Evolutionary conservation across 805 yeast species (phyloP).

Genomic region (Pichia occidentalis): DNA sequence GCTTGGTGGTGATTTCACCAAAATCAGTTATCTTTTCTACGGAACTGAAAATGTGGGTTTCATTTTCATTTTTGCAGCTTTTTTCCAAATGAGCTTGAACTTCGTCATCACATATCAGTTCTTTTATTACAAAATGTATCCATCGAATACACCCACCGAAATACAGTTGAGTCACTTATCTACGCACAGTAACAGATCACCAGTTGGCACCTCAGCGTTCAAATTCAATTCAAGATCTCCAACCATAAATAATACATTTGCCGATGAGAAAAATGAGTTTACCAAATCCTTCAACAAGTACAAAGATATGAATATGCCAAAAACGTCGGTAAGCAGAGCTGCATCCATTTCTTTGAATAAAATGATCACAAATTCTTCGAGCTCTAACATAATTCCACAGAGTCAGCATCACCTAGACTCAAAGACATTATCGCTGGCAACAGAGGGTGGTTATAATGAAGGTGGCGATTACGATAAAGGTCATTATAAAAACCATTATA

Average conservation of each 20-base stretch:
- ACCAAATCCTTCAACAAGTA: too few species aligned
- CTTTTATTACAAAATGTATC: conserved; percentile 45
- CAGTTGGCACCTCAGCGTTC: too few species aligned
- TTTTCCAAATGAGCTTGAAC: conserved; percentile 73
- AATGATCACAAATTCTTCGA: conserved; percentile 13
- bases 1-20: conserved; percentile 83
- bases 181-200: not conserved
- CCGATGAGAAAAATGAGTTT: too few species aligned
- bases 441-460: not conserved
- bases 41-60: conserved; percentile 67
- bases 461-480: not conserved
- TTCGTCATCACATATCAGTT: conserved; percentile 68
- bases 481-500: not conserved
- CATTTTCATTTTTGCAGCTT: conserved; percentile 62
- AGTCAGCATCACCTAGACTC: conserved; percentile 13
- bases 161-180: conserved; percentile 7
- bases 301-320: not conserved
- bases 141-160: conserved; percentile 1
- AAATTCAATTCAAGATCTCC: conserved; percentile 1
- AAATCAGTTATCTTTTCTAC: conserved; percentile 64
- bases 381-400: conserved; percentile 10
- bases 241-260: not conserved
- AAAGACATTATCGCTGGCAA: conserved; percentile 3
- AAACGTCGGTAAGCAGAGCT: conserved; percentile 7
- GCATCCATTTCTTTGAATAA: conserved; percentile 7